Evolutionary conservation across 805 yeast genomes (phyloP).

Genomic region (Dipodascopsis tothii): DNA sequence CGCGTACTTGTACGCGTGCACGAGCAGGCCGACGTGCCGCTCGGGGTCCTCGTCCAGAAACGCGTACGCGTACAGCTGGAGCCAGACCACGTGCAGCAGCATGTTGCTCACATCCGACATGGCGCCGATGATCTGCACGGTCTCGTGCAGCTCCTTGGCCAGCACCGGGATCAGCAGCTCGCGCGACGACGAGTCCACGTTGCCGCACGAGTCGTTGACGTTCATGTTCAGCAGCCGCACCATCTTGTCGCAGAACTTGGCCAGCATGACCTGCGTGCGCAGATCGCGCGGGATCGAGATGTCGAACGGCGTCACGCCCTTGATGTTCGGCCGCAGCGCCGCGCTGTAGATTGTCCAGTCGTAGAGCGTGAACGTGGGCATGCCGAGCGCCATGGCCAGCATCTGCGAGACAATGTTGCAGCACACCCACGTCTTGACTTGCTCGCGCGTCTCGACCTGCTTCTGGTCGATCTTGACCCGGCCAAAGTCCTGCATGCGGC

Average conservation of each 20-base stretch:
- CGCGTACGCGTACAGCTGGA: constrained; percentile 76
- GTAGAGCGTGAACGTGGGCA: constrained; percentile 84
- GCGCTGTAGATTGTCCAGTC: constrained; percentile 59
- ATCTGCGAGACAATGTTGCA: constrained; percentile 86
- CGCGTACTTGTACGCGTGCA: constrained; percentile 73
- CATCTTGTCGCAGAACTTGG: constrained; percentile 79
- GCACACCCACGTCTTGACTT: constrained; percentile 83
- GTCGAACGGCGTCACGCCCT: constrained; percentile 37
- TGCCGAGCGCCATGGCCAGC: constrained; percentile 87
- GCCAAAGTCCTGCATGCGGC: constrained; percentile 44
- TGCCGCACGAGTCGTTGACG: constrained; percentile 56
- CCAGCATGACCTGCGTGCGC: constrained; percentile 71
- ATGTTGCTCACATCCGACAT: constrained; percentile 66
- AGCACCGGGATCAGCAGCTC: constrained; percentile 67
- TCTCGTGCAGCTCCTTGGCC: constrained; percentile 62
- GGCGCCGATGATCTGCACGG: constrained; percentile 50
- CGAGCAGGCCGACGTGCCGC: constrained; percentile 66
- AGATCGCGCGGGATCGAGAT: constrained; percentile 50
- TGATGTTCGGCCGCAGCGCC: too few species aligned
- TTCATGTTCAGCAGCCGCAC: constrained; percentile 69
- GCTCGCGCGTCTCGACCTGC: constrained; percentile 51
- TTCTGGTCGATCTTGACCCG: constrained; percentile 37
- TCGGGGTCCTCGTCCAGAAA: constrained; percentile 54
- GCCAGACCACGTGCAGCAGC: constrained; percentile 61
- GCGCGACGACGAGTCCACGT: constrained; percentile 61